phyloP scores from a whole-genome alignment of 2,329 filamentous ascomycete genomes.

The Aspergillus floridensis region DNA sequence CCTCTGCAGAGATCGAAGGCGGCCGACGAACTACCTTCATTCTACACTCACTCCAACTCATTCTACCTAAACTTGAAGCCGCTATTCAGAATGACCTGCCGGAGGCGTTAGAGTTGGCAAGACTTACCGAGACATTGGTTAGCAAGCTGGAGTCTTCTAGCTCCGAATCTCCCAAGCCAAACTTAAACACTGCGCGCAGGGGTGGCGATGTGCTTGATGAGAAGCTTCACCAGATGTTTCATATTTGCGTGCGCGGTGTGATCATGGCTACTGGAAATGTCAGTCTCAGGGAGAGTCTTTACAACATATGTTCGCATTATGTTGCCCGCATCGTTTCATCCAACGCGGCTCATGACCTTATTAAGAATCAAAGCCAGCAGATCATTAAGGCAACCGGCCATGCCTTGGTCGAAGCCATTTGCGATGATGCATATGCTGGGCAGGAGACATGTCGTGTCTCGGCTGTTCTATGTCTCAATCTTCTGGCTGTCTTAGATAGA shows the following conservation, averaged over 20 bases:
- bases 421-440: slow-evolving; percentile 88
- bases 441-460: slow-evolving; percentile 79
- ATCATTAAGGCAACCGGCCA: slow-evolving; percentile 78
- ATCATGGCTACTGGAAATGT: slow-evolving; percentile 68
- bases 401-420: slow-evolving; percentile 78
- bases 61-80: slow-evolving; percentile 81
- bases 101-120: slow-evolving; percentile 73
- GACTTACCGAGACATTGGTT: slow-evolving; percentile 67
- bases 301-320: slow-evolving; percentile 87
- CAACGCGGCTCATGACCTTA: slow-evolving; percentile 49
- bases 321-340: slow-evolving; percentile 62
- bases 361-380: slow-evolving; percentile 56
- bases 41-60: slow-evolving; percentile 79
- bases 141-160: slow-evolving; percentile 40
- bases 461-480: slow-evolving; percentile 78
- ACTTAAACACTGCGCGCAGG: slow-evolving; percentile 42
- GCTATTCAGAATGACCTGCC: slow-evolving; percentile 67
- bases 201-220: slow-evolving; percentile 75
- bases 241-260: slow-evolving; percentile 77
- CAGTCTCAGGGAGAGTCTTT: slow-evolving; percentile 77
- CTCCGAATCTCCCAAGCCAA: slow-evolving; percentile 32
- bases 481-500: slow-evolving; percentile 70
- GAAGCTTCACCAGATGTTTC: slow-evolving; percentile 87
- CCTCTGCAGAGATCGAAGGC: slow-evolving; percentile 74
- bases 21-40: slow-evolving; percentile 73